These are phyloP conservation scores for Globisporangium abappressorium DNA, from an alignment of 352 stramenopile species.

Conservation along the genomic window DNA sequence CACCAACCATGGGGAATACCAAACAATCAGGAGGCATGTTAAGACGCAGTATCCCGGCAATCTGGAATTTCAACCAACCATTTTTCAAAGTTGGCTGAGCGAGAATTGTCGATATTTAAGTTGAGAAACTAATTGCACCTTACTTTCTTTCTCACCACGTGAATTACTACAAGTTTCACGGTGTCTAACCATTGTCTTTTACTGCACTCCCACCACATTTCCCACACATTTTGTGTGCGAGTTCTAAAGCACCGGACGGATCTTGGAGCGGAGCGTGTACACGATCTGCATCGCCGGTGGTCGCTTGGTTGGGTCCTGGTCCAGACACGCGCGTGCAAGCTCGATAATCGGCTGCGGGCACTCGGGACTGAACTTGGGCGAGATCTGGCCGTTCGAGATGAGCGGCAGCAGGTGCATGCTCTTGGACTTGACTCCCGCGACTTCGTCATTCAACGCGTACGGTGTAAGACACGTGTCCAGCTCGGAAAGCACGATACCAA, in stretches of 20 bases:
- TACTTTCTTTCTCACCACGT: background rate
- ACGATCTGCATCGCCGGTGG: constrained; percentile 42
- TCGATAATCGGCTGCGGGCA: constrained; percentile 34
- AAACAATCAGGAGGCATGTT: no score
- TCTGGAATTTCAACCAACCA: background rate
- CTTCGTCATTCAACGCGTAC: constrained; percentile 28
- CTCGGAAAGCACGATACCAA: constrained; percentile 30
- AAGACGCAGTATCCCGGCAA: no score
- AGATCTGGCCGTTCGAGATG: constrained; percentile 30
- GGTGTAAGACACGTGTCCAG: constrained; percentile 32
- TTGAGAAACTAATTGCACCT: background rate
- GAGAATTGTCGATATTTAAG: background rate
- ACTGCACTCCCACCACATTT: no score
- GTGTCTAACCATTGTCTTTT: background rate
- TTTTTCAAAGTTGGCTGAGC: no score
- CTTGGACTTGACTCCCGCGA: constrained; percentile 13
- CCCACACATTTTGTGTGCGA: no score
- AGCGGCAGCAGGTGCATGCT: constrained; percentile 30
- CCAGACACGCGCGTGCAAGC: constrained; percentile 35
- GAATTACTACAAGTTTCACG: background rate
- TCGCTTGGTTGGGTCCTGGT: constrained; percentile 37
- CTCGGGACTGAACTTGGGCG: constrained; percentile 34
- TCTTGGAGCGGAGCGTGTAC: constrained; percentile 46
- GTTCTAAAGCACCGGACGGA: constrained; percentile 27
- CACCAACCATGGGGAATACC: no score